Base-by-base conservation (phyloP, 257 asterid species). In the Dorcoceras hygrometricum region DNA sequence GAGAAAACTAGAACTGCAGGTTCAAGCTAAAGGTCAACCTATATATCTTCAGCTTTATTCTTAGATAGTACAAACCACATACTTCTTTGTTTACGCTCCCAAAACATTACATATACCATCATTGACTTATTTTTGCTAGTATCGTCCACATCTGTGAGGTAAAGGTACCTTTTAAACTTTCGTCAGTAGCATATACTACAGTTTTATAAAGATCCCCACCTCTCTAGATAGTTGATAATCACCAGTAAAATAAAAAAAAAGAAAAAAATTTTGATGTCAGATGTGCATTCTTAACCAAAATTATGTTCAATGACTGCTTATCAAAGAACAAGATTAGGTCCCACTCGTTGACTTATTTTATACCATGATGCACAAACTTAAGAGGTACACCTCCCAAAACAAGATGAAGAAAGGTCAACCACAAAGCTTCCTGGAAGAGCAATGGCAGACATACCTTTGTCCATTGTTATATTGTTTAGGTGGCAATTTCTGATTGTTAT, bases 401-500 rank as follows among this genome's bases (percentile, higher is more conserved):
- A 36, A 11, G 11, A 18, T 11, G 19, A 23, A 54, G n/a, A n/a
- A 27, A 62, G 24, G 31, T 9, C 2, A 10, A 14, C 39, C 56
- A 60, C 8, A 59, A 48, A 54, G 59, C 68, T 34, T 20, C 7
- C 65, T 59, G 32, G 23, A 32, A 66, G 32, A 23, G n/a, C 27
- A 39, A 28, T 12, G 53, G 50, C 27, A 58, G 59, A 55, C 24
- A 67, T 85, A 94, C 99, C 99, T 90, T 77, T 88, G 89, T 59
- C 97, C 99, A 68, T 71, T 80, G 64, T 77, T 63, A 80, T 85
- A 88, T 54, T 84, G 85, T 68, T 75, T 84, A 27, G 63, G 78
- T 20, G 85, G 90, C 57, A 85, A 68, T 66, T 76, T 88, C 82
- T 90, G 99, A 55, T 92, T 94, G 81, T 94, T 94, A 83, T 86